Conservation (phyloP, 2,329 filamentous ascomycete species). For the Pseudogymnoascus sp. region DNA sequence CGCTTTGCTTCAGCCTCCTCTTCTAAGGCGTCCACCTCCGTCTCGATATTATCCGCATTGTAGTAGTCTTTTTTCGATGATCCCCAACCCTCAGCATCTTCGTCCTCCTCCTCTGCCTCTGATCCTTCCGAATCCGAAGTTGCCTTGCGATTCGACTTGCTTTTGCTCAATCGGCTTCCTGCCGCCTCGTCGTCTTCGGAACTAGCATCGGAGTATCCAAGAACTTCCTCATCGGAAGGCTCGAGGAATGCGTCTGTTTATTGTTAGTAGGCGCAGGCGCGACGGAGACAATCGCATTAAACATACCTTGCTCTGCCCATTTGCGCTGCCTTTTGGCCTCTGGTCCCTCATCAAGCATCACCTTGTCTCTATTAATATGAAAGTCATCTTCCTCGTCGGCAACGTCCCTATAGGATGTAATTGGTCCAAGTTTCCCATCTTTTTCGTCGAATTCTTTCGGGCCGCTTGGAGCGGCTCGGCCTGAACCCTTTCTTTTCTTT, state of each 20-base stretch:
- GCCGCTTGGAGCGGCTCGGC: slow-evolving; percentile 40
- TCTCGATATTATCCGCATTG: slow-evolving; percentile 68
- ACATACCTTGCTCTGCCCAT: slow-evolving; percentile 56
- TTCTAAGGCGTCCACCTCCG: slow-evolving; percentile 67
- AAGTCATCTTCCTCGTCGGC: slow-evolving; percentile 94
- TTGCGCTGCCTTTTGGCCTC: slow-evolving; percentile 70
- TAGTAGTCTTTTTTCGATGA: slow-evolving; percentile 87
- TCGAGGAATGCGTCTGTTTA: slow-evolving; percentile 46
- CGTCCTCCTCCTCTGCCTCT: slow-evolving; percentile 49
- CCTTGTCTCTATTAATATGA: slow-evolving; percentile 76
- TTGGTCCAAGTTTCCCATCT: slow-evolving; percentile 55
- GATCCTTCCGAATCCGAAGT: slow-evolving; percentile 47
- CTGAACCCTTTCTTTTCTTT: slow-evolving; percentile 65
- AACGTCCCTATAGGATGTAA: slow-evolving; percentile 71
- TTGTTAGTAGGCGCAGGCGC: slow-evolving; percentile 14
- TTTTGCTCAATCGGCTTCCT: slow-evolving; percentile 21
- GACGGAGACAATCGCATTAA: slow-evolving; percentile 17
- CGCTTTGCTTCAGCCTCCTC: slow-evolving; percentile 87
- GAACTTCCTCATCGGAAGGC: slow-evolving; percentile 55
- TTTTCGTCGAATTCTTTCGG: slow-evolving; percentile 49
- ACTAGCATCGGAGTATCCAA: slow-evolving; percentile 42
- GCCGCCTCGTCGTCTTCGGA: slow-evolving; percentile 31
- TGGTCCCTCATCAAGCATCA: slow-evolving; percentile 76
- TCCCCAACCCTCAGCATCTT: slow-evolving; percentile 71
- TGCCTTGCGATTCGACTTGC: slow-evolving; percentile 53